Evolutionary conservation across 805 yeast genomes (phyloP), one percentile per base, ranked within the genome.

Genomic region (Saturnispora sekii): DNA sequence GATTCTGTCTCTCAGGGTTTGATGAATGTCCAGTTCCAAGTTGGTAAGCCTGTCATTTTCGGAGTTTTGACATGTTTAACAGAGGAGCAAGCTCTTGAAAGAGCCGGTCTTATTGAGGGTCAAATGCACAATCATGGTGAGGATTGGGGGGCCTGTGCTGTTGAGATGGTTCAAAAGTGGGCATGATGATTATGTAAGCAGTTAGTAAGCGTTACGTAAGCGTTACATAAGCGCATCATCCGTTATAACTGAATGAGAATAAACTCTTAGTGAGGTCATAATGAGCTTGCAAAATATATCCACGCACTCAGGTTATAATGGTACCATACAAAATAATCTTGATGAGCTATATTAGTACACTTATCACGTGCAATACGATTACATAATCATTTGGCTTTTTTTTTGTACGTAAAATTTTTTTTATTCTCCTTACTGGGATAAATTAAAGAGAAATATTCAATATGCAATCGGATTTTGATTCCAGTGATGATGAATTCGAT

Each of bases 101-200:
- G 98, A 66, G 95, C 97, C 10, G 98, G 97, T 21, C 68, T 90
- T 50, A 63, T 71, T 34, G 65, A 65, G 29, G 87, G 83, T 47
- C 79, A 79, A 54, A 76, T 80, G 79, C 97, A 93, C 65, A 90
- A 90, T 69, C 98, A 93, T 59, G 98, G 98, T 52, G 86, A 76
- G 59, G 98, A 93, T 64, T 90, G 98, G 98, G 98, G 95, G 54
- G 89, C 94, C 32, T 96, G 97, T 44, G 98, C 98, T 12, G 96
- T 93, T 26, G 98, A 90, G 69, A 90, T 93, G 97, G 81, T 76
- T 4, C 41, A 59, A 12, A 77, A 77, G 53, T 76, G 48, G 47
- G 43, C 26, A 14, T 21, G 16, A 10, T 21, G 14, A 10, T 38
- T 21, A 21, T 21, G 26, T 21, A 21, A 21, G 26, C 26, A 6